Conservation (phyloP, 2,329 filamentous ascomycete species). For the Cyanodermella asteris region DNA sequence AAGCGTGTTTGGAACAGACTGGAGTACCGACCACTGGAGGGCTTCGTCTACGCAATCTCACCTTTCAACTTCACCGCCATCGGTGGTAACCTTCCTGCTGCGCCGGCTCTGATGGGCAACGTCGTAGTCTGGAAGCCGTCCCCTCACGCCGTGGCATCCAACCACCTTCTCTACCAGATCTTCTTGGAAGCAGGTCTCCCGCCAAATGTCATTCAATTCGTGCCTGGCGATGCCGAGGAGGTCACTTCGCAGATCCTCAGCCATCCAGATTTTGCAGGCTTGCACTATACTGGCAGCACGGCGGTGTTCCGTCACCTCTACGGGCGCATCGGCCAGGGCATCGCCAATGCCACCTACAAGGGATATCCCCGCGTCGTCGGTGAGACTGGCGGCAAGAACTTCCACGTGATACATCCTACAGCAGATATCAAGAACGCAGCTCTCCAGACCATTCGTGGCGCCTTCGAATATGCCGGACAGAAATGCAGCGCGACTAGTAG, state of each 20-base stretch:
- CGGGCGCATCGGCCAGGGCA: constrained; percentile 60
- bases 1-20: constrained; percentile 42
- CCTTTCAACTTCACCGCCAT: constrained; percentile 98
- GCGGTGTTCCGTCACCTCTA: constrained; percentile 77
- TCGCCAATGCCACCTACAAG: constrained; percentile 60
- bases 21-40: constrained; percentile 76
- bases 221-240: constrained; percentile 69
- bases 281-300: constrained; percentile 89
- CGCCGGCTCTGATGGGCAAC: constrained; percentile 76
- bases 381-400: constrained; percentile 88
- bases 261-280: constrained; percentile 64
- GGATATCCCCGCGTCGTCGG: constrained; percentile 77
- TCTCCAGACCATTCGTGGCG: constrained; percentile 62
- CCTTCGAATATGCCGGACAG: constrained; percentile 80
- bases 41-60: constrained; percentile 83
- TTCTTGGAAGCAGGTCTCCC: constrained; percentile 79
- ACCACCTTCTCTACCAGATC: constrained; percentile 78
- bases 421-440: constrained; percentile 62
- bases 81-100: constrained; percentile 62
- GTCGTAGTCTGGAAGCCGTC: constrained; percentile 97
- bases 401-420: constrained; percentile 58
- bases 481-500: constrained; percentile 77
- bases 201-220: constrained; percentile 75
- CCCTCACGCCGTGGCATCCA: constrained; percentile 67
- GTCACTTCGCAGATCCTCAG: constrained; percentile 57